phyloP scores from a whole-genome alignment of 257 asterid species.

The Apocynum venetum region DNA sequence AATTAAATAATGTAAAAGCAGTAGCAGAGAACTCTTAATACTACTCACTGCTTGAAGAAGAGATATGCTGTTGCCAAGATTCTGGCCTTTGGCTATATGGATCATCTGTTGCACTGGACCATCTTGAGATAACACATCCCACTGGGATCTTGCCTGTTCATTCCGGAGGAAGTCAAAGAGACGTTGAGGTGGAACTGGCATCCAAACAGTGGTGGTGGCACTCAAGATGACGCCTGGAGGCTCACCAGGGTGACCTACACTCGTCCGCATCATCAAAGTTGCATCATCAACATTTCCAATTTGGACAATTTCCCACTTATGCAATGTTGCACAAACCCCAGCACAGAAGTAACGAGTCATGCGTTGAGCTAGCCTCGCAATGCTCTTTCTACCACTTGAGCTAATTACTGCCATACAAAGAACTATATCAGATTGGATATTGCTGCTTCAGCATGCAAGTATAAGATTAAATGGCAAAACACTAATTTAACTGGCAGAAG shows the following conservation, averaged over 20 bases:
- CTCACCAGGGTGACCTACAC: conserved; percentile 59
- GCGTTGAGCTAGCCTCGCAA: conserved; percentile 64
- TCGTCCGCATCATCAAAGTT: conserved; percentile 57
- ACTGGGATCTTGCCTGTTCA: conserved; percentile 54
- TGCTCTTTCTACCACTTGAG: conserved; percentile 53
- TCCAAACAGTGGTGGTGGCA: conserved; percentile 63
- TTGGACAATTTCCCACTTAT: conserved; percentile 73
- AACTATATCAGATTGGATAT: neutral
- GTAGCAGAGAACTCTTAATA: neutral
- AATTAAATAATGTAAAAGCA: neutral
- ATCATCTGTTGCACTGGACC: conserved; percentile 61
- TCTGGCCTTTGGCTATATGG: conserved; percentile 59
- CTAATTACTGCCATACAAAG: conserved; percentile 35
- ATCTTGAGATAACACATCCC: conserved; percentile 72
- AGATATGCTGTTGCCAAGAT: conserved; percentile 50
- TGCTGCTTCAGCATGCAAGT: neutral
- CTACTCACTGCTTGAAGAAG: conserved; percentile 63
- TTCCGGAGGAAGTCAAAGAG: conserved; percentile 59
- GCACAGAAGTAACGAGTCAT: conserved; percentile 66
- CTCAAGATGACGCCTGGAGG: conserved; percentile 76
- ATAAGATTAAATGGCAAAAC: neutral
- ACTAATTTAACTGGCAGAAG: neutral
- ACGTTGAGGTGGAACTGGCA: conserved; percentile 51
- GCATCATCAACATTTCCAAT: conserved; percentile 37
- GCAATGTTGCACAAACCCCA: conserved; percentile 57